Evolutionary conservation across 2,329 filamentous ascomycete species (phyloP), one percentile per base, ranked within the genome.

Genomic region (Plectosphaerella plurivora): DNA sequence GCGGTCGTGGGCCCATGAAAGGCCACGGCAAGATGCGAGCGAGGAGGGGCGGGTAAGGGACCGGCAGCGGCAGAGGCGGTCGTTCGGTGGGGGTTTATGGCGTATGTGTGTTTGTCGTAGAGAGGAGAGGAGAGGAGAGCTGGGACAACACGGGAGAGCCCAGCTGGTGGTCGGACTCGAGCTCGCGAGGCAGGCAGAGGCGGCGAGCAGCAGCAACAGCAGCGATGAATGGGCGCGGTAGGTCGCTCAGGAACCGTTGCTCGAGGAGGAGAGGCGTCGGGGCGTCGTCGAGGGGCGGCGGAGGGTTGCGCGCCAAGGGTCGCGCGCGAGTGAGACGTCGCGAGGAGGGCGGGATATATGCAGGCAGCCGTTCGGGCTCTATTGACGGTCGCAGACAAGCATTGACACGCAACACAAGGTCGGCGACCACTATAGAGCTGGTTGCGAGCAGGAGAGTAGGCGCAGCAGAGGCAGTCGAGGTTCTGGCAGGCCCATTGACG

Each of bases 1-100:
- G 50, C 48, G 28, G 52, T 57, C 53, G 50, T 50, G 52, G 56
- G 51, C 56, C 54, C 55, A 57, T 55, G 56, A 53, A 56, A 51
- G 47, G 44, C 47, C 35, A 51, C 49, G 51, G 37, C 51, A 49
- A 14, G 45, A 37, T 42, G 47, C 22, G 48, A 50, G 28, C 28
- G 28, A 16, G 48, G 48, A 50, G 42, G 49, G 42, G 53, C 49
- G 50, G 55, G 47, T 53, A 37, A 42, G 42, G 39, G 45, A 46
- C 54, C 50, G 24, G 24, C 24, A 5, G 41, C n/a, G 16, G 41
- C 16, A 16, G 41, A 44, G 41, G 16, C 41, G 41, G 41, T 33
- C 28, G 28, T 33, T 33, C 41, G 41, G 41, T 18, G 41, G 41
- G 15, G 41, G 41, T 44, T 16, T 22, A 22, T 22, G 22, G 22